Evolutionary conservation across 441 rosid species (phyloP).

Genomic region (Gossypium schwendimanii): DNA sequence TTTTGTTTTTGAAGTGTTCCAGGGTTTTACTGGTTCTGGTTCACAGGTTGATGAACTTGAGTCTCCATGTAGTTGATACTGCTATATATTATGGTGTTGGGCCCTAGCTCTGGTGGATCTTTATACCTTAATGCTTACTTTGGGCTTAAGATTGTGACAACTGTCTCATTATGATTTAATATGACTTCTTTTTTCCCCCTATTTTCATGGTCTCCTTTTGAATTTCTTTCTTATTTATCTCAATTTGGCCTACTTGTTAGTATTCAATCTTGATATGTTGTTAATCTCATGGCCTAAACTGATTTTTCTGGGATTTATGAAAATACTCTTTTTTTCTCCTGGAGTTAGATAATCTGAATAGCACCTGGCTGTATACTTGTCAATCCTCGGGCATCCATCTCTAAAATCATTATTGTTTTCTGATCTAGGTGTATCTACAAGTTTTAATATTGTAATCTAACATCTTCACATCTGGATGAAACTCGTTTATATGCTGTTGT

Average conservation of each 20-base stretch:
- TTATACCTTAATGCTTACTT: background rate
- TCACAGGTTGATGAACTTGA: background rate
- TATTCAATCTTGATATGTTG: background rate
- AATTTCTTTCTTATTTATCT: background rate
- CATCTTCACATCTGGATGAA: background rate
- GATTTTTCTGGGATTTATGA: background rate
- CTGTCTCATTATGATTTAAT: background rate
- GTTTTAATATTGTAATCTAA: background rate
- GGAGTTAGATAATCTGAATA: background rate
- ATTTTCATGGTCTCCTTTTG: background rate
- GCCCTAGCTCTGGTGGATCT: background rate
- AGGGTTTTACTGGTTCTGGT: background rate
- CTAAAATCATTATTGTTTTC: background rate
- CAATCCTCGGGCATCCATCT: background rate
- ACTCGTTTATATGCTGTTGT: background rate
- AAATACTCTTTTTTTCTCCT: background rate
- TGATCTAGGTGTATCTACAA: background rate
- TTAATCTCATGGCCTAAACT: background rate
- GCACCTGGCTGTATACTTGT: background rate
- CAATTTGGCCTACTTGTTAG: background rate
- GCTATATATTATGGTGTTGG: background rate
- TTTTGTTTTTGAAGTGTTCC: background rate
- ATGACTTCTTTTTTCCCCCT: background rate
- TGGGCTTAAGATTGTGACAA: background rate
- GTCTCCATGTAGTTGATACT: background rate